phyloP scores from a whole-genome alignment of 345 rosid genomes.

The Melastoma malabathricum region DNA sequence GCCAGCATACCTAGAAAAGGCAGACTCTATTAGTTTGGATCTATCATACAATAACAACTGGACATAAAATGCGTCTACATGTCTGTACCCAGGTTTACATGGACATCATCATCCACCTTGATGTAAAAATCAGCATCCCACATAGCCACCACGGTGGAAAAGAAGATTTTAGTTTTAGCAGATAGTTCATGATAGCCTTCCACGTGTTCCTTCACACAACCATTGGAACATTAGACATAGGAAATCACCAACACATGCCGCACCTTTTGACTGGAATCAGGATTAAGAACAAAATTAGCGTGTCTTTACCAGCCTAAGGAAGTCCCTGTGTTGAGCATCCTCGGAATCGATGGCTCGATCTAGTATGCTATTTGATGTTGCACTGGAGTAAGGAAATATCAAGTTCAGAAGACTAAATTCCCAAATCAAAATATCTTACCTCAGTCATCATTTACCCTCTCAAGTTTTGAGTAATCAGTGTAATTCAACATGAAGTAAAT shows the following conservation, averaged over 20 bases:
- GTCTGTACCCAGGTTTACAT: constrained; percentile 80
- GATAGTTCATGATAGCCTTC: constrained; percentile 98
- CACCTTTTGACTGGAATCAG: background rate
- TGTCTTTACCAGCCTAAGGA: constrained; percentile 74
- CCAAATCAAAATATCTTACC: no score
- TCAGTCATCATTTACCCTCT: no score
- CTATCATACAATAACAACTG: background rate
- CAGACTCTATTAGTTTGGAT: background rate
- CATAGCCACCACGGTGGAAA: constrained; percentile 77
- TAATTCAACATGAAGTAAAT: no score
- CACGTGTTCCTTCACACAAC: constrained; percentile 57
- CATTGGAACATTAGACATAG: background rate
- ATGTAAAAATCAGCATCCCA: constrained; percentile 96
- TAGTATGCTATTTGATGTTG: constrained; percentile 85
- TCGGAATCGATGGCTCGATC: constrained; percentile 97
- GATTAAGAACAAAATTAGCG: background rate
- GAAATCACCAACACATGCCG: background rate
- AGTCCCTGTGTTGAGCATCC: constrained; percentile 89
- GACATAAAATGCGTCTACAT: no score
- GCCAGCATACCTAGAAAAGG: constrained; percentile 60
- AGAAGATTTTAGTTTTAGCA: constrained; percentile 88
- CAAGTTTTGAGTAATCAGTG: no score
- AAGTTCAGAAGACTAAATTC: background rate
- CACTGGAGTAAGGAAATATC: constrained; percentile 39
- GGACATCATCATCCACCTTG: constrained; percentile 99